A percentile compares a stretch with the other conserved stretches of the same genome.
Conservation (phyloP, 768 basidiomycete species). For the Russula earlei region DNA sequence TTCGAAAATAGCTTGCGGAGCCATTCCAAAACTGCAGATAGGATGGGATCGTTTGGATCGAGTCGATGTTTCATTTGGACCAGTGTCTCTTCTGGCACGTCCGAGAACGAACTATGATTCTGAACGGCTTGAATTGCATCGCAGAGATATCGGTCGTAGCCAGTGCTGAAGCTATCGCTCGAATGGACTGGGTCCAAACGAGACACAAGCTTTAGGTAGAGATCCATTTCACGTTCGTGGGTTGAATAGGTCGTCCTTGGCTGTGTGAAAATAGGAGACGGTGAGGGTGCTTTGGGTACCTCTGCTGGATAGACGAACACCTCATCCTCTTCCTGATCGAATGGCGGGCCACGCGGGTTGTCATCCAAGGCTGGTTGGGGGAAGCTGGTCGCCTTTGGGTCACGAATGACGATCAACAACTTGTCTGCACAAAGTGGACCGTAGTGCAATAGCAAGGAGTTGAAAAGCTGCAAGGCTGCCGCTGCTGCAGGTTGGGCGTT, state of each 20-base stretch:
- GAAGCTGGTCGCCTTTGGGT: constrained; percentile 65
- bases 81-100: constrained; percentile 32
- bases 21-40: constrained; percentile 59
- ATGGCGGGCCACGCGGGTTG: constrained; percentile 3
- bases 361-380: constrained; percentile 42
- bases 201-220: constrained; percentile 73
- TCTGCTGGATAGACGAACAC: constrained; percentile 41
- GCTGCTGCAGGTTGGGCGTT: constrained; percentile 53
- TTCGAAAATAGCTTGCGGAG: constrained; percentile 78
- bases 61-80: constrained; percentile 60
- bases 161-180: constrained; percentile 70
- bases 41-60: constrained; percentile 66
- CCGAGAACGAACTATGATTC: constrained; percentile 49
- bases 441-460: constrained; percentile 63
- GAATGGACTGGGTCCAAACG: constrained; percentile 62
- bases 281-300: constrained; percentile 6
- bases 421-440: constrained; percentile 54
- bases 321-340: constrained; percentile 30
- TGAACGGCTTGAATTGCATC: constrained; percentile 67
- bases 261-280: constrained; percentile 34
- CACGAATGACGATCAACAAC: constrained; percentile 62
- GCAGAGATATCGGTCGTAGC: constrained; percentile 73
- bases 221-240: constrained; percentile 74
- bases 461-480: constrained; percentile 72
- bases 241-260: constrained; percentile 71